Percentiles rank a stretch among this genome's conserved stretches.
These are phyloP conservation scores for Chalciporus pseudorubinellus DNA, from an alignment of 768 basidiomycete species.

Conservation along the genomic window DNA sequence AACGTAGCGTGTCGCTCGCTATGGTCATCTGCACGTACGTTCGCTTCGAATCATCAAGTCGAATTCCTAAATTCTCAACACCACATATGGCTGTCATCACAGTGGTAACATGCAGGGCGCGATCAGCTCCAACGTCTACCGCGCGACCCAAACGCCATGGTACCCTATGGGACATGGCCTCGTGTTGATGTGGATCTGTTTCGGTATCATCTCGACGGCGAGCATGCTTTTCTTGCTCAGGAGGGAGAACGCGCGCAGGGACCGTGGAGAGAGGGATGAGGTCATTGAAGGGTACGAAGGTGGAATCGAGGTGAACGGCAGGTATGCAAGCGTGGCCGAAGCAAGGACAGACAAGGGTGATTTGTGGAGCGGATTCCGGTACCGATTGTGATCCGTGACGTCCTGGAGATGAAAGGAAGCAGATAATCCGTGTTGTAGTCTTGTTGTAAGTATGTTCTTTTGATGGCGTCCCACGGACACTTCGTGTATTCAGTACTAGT, in stretches of 20 bases:
- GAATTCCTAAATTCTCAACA: neutral
- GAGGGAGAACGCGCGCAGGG: slow-evolving; percentile 63
- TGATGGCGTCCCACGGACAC: no score
- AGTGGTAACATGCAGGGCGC: slow-evolving; percentile 76
- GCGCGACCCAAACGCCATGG: slow-evolving; percentile 63
- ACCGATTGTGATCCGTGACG: slow-evolving; percentile 47
- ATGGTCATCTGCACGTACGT: slow-evolving; percentile 66
- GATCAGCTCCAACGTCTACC: slow-evolving; percentile 78
- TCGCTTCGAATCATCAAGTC: neutral
- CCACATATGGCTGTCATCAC: neutral
- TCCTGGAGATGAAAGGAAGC: no score
- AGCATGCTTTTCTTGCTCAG: slow-evolving; percentile 43
- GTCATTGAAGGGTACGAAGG: slow-evolving; percentile 45
- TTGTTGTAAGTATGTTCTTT: no score
- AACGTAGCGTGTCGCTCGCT: slow-evolving; percentile 67
- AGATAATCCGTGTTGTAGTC: no score
- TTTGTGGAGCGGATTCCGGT: slow-evolving; percentile 73
- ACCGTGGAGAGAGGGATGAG: slow-evolving; percentile 67
- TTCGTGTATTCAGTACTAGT: no score
- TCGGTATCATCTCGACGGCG: slow-evolving; percentile 53
- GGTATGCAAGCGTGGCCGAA: slow-evolving; percentile 55
- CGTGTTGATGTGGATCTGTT: slow-evolving; percentile 68
- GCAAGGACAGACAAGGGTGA: slow-evolving; percentile 72
- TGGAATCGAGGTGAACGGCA: slow-evolving; percentile 50
- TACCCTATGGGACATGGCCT: slow-evolving; percentile 61